Base-by-base conservation (phyloP, 1,284 basidiomycete species). In the Naganishia liquefaciens region DNA sequence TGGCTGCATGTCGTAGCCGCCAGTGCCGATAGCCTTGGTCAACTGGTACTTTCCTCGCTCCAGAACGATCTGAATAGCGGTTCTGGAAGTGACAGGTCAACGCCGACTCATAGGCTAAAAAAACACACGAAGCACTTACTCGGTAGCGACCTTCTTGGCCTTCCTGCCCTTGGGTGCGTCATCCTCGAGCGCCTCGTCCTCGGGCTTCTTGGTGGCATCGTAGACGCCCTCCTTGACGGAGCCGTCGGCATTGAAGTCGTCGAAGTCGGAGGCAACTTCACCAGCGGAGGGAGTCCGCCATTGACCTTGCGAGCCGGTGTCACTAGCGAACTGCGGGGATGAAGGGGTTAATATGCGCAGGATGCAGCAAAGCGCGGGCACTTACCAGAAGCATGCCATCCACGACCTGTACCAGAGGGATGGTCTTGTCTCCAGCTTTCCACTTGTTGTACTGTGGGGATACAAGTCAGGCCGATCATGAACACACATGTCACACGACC, bases 211-310 rank as follows among this genome's bases (percentile, higher is more conserved):
- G 58, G 64, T 66, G 17, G 44, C 47, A 25, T 68, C 67, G 43
- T 65, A 42, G 9, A 61, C 58, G 23, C 63, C 51, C 25, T 64
- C 58, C 30, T 61, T 60, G 33, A 61, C 58, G 46, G 44, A 62
- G 19, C 67, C 67, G 40, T 68, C 67, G 17, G 52, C 27, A 54
- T 68, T 65, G 53, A 42, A 60, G 46, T 58, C 46, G 50, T 62
- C 39, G 54, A 68, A 68, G 52, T 68, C 67, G 25, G 67, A 52
- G 21, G 67, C 63, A 44, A 68, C 55, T 57, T 67, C 66, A 37
- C 54, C 62, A 28, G 68, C 54, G 23, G 66, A 63, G 3, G 68
- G 68, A 5, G 62, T 65, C n/a, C 62, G 49, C 63, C 66, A 68
- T 30, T 37, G 63, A 28, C 64, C 64, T 15, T 47, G 47, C 17